A percentile compares a stretch with the other conserved stretches of the same genome.
These are phyloP conservation scores for Eucommia ulmoides DNA, from an alignment of 257 asterid genomes.

Conservation along the genomic window DNA sequence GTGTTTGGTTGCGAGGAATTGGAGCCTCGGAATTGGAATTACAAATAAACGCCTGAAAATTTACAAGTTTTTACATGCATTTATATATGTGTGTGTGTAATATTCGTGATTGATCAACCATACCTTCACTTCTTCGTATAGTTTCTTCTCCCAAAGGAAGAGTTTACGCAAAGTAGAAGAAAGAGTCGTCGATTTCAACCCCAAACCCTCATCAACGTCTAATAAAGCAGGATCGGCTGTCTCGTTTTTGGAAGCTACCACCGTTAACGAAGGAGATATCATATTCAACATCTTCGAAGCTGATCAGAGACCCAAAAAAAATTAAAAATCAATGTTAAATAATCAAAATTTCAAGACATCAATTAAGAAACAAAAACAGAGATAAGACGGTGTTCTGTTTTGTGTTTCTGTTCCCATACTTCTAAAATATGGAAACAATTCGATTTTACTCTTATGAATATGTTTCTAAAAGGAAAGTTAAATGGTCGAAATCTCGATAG, in stretches of 20 bases:
- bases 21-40: neutral
- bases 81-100: neutral
- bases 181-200: conserved; percentile 51
- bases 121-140: conserved; percentile 84
- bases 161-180: conserved; percentile 87
- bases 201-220: conserved; percentile 48
- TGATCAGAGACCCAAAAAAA: conserved; percentile 18
- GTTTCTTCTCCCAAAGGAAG: conserved; percentile 91
- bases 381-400: no score
- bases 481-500: no score
- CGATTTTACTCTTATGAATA: neutral
- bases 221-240: conserved; percentile 33
- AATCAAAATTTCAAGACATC: neutral
- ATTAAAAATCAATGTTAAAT: neutral
- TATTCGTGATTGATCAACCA: neutral
- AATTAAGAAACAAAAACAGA: neutral
- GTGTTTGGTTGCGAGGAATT: neutral
- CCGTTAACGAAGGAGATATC: conserved; percentile 32
- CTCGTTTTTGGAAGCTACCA: conserved; percentile 12
- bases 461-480: no score
- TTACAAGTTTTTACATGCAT: neutral
- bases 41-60: neutral
- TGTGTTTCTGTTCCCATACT: neutral
- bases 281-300: conserved; percentile 77
- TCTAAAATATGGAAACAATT: no score